These are phyloP conservation scores for Aspergillus novoparasiticus DNA, from an alignment of 2,329 filamentous ascomycete genomes.

Conservation along the genomic window DNA sequence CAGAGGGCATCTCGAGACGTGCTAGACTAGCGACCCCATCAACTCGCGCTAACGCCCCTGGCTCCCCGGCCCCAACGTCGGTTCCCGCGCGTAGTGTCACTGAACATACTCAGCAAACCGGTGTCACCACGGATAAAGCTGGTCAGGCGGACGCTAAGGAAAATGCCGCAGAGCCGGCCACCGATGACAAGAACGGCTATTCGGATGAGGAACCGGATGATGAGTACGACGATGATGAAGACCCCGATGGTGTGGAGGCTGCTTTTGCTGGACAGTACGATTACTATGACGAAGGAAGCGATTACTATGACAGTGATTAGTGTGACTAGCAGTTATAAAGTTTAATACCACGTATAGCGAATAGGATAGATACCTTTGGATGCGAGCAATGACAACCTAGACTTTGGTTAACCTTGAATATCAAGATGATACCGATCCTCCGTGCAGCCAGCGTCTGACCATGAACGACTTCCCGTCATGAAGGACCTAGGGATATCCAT, in stretches of 20 bases:
- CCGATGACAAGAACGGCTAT: conserved; percentile 14
- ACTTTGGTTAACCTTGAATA: background rate
- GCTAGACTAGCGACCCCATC: conserved; percentile 20
- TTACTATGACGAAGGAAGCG: conserved; percentile 36
- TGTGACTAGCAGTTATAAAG: background rate
- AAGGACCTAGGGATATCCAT: background rate
- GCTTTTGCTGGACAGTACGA: conserved; percentile 43
- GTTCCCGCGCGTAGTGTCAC: conserved; percentile 8
- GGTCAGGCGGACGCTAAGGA: conserved; percentile 22
- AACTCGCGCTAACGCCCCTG: conserved; percentile 17
- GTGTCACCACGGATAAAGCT: conserved; percentile 11
- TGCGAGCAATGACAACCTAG: background rate
- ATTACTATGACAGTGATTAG: conserved; percentile 35
- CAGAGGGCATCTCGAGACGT: conserved; percentile 22
- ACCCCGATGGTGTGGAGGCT: conserved; percentile 35
- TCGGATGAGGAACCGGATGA: conserved; percentile 24
- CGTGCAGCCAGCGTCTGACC: background rate
- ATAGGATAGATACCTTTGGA: background rate
- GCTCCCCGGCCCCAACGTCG: conserved; percentile 16
- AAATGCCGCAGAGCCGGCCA: conserved; percentile 27
- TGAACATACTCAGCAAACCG: conserved; percentile 7
- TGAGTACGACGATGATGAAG: conserved; percentile 37
- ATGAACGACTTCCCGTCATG: background rate
- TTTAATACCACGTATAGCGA: background rate
- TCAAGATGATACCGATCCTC: background rate